Percentiles rank a stretch among this genome's conserved stretches.
phyloP scores from a whole-genome alignment of 371 early-diverging fungal genomes.

The Apophysomyces variabilis region DNA sequence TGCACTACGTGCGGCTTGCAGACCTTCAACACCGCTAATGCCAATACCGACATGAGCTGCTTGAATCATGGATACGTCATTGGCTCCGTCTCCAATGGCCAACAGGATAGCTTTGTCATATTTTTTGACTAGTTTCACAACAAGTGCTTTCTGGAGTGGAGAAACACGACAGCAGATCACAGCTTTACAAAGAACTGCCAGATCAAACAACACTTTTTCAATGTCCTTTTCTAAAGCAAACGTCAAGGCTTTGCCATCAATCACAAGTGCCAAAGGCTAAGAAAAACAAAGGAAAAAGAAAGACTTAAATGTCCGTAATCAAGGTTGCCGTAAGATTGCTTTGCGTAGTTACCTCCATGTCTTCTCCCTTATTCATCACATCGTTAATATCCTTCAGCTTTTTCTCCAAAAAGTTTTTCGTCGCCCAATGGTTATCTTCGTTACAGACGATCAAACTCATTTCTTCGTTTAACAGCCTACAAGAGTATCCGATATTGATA shows the following conservation, averaged over 20 bases:
- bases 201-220: slow-evolving; percentile 73
- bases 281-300: slow-evolving; percentile 1
- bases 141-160: slow-evolving; percentile 93
- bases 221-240: slow-evolving; percentile 75
- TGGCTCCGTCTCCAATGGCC: slow-evolving; percentile 98
- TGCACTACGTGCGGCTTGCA: slow-evolving; percentile 95
- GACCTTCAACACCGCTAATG: slow-evolving; percentile 97
- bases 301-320: not conserved
- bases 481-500: slow-evolving; percentile 91
- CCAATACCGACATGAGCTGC: slow-evolving; percentile 97
- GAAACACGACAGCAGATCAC: slow-evolving; percentile 94
- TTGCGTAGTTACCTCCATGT: slow-evolving; percentile 48
- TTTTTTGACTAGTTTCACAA: slow-evolving; percentile 89
- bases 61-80: slow-evolving; percentile 98
- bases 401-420: slow-evolving; percentile 76
- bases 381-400: slow-evolving; percentile 73
- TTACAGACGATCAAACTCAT: slow-evolving; percentile 86
- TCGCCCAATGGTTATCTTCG: slow-evolving; percentile 79
- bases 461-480: slow-evolving; percentile 86
- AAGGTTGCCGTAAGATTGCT: not conserved
- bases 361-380: slow-evolving; percentile 59
- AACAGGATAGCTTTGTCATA: slow-evolving; percentile 76
- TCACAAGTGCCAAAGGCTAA: slow-evolving; percentile 70
- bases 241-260: slow-evolving; percentile 73
- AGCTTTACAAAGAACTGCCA: slow-evolving; percentile 81